A percentile compares a stretch with the other conserved stretches of the same genome.
Evolutionary conservation across 2,329 filamentous ascomycete genomes (phyloP).

Genomic region (Colletotrichum costaricense): DNA sequence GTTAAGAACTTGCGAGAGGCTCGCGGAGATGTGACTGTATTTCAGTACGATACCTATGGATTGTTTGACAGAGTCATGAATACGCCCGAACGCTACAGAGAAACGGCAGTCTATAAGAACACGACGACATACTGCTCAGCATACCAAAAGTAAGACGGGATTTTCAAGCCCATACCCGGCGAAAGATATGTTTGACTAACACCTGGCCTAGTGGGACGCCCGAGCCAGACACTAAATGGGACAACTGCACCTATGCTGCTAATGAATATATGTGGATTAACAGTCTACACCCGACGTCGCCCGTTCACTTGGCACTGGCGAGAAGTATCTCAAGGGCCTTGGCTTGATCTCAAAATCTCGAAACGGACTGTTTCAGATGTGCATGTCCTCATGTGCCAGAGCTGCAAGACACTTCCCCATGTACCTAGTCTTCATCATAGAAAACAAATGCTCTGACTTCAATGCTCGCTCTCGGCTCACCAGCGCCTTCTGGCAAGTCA

Average conservation of each 20-base stretch:
- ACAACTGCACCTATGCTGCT: neutral
- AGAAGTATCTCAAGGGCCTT: neutral
- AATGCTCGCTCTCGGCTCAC: conserved; percentile 73
- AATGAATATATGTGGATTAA: neutral
- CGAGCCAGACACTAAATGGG: neutral
- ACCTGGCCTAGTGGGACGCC: neutral
- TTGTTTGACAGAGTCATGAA: conserved; percentile 6
- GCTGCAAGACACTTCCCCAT: neutral
- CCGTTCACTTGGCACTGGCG: neutral
- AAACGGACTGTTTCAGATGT: too few species aligned
- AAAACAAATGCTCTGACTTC: conserved; percentile 78
- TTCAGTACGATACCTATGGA: conserved; percentile 5
- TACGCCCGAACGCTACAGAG: neutral
- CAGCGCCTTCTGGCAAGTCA: conserved; percentile 59
- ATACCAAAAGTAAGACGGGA: neutral
- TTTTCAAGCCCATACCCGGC: too few species aligned
- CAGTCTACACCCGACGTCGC: neutral
- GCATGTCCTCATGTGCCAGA: too few species aligned
- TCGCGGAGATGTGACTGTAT: neutral
- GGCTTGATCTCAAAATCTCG: neutral
- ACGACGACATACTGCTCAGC: neutral
- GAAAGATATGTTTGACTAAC: neutral
- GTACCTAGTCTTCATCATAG: conserved; percentile 42
- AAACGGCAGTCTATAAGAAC: conserved; percentile 3
- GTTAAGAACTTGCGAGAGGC: neutral